Base-by-base conservation (phyloP, 441 rosid genomes). In the Oxalis stricta region DNA sequence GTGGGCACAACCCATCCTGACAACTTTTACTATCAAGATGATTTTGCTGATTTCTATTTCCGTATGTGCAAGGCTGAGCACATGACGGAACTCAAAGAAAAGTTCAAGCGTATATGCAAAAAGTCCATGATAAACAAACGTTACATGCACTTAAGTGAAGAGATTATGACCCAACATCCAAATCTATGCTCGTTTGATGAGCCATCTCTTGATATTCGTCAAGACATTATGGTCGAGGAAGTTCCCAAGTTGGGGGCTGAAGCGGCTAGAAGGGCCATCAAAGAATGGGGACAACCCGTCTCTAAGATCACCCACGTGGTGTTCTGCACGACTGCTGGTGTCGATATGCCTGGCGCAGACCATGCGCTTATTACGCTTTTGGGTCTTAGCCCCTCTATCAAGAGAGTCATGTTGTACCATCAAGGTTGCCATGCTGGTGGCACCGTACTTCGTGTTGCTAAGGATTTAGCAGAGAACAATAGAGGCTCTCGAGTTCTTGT, bases 281-380 rank as follows among this genome's bases (percentile, higher is more conserved):
- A 75, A 51, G 76, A 75, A 31, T 71, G 78, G 78, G 78, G 76
- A 5, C 76, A 75, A 33, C 71, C 82, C 26, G 71, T 66, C 21
- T 75, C 73, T 34, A 75, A 69, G 53, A 72, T 76, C 64, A 69
- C 83, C 34, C 76, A 76, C 29, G 68, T 76, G 13, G 48, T 76
- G 5, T 76, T 69, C 61, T 76, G 84, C 48, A 76, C 77, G 19
- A 68, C 76, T 8, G 60, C 71, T 2, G 77, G 84, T 2, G 73
- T 73, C 0, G 71, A 70, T 60, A 73, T 73, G 80, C 80, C 84
- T 2, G 73, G 71, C 2, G 76, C 75, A 5, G 84, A 76, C 55
- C 64, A 65, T 52, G 67, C 65, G 33, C 75, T 76, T 47, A 64
- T 73, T 44, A 73, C 70, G 60, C 71, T 76, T 7, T 59, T 76